Evolutionary conservation across 208 protist genomes (phyloP), one percentile per base, ranked within the genome.

Genomic region (Trypanosomatidae sp.): DNA sequence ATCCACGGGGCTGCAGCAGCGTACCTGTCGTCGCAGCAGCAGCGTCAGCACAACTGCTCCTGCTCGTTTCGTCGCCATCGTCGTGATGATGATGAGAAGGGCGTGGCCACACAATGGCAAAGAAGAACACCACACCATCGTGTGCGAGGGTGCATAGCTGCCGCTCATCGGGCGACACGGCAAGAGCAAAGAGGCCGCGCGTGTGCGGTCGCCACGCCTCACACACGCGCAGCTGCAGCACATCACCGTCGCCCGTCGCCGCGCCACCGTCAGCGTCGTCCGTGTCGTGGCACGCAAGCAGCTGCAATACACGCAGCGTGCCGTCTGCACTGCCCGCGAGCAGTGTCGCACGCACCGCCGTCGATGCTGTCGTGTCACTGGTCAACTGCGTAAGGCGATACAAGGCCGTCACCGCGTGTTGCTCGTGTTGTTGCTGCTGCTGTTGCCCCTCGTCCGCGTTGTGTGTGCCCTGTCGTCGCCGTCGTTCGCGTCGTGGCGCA

Each of bases 41-140:
- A 35, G 30, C 30, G 11, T 35, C n/a, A 35, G 11, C n/a, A 35
- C 30, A 35, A 15, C 11, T n/a, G n/a, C n/a, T 35, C 30, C n/a
- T 35, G n/a, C n/a, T 35, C 11, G 11, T 35, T 15, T 11, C n/a
- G 30, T n/a, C n/a, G n/a, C n/a, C n/a, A n/a, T n/a, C n/a, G n/a
- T n/a, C n/a, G n/a, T n/a, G n/a, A n/a, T n/a, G n/a, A n/a, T n/a
- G n/a, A n/a, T n/a, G n/a, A n/a, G n/a, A n/a, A n/a, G n/a, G n/a
- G n/a, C n/a, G n/a, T n/a, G n/a, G n/a, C n/a, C n/a, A n/a, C 6
- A 15, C 28, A n/a, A 88, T 61, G 0, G 53, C 44, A 45, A 97
- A 93, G 68, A 98, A 97, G 50, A 98, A 98, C n/a, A 94, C 57
- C 6, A 71, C 86, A 1, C 74, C 76, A 48, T 94, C 67, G 4